A percentile compares a stretch with the other conserved stretches of the same genome.
Conservation (phyloP, 148 eudicot genomes). For the Rhododendron mucronatum region DNA sequence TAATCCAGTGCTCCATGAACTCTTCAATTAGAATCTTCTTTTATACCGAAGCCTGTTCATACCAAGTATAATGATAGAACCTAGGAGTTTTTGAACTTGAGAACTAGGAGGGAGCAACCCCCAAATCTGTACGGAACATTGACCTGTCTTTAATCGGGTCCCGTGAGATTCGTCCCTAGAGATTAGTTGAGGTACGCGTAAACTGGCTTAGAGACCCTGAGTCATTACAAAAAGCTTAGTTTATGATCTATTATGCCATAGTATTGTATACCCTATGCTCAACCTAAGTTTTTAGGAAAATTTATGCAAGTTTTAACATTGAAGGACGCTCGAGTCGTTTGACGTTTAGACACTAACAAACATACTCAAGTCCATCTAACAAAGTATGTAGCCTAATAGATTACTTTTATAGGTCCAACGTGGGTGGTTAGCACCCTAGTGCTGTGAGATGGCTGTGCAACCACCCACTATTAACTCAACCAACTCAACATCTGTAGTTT, state of each 20-base stretch:
- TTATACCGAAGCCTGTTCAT: not conserved
- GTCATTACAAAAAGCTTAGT: not conserved
- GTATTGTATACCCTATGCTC: not conserved
- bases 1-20: not conserved
- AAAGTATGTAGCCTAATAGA: not conserved
- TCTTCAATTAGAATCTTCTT: not conserved
- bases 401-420: not conserved
- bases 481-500: not conserved
- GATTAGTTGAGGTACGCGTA: not conserved
- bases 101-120: not conserved
- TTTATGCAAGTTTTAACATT: not conserved
- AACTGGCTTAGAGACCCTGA: not conserved
- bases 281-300: not conserved
- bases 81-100: not conserved
- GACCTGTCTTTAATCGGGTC: not conserved
- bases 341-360: not conserved
- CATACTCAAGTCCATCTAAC: not conserved
- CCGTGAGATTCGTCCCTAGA: not conserved
- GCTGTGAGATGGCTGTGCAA: constrained; percentile 3
- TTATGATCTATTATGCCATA: not conserved
- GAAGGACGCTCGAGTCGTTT: not conserved
- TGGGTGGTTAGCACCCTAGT: not conserved
- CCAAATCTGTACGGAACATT: not conserved
- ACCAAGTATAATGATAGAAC: not conserved
- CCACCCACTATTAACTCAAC: constrained; percentile 9